Evolutionary conservation across 345 rosid genomes (phyloP), one percentile per base, ranked within the genome.

Genomic region (Populus nigra): DNA sequence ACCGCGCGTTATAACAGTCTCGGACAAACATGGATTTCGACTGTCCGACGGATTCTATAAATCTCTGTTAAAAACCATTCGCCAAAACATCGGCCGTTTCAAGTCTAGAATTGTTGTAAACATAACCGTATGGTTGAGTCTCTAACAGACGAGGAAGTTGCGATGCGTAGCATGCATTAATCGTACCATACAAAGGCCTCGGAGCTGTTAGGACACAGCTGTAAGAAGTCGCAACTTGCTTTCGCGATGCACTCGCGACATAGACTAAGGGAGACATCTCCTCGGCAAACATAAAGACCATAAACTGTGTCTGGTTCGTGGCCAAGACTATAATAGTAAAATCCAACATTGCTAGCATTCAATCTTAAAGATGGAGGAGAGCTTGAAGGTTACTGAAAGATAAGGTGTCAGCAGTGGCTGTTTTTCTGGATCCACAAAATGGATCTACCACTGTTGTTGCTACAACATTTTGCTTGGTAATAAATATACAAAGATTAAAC

Each of bases 251-350:
- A 84, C 63, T 41, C 45, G 5, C 45, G 68, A 57, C 83, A 84
- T 15, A 18, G 67, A 20, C 43, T 41, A 3, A 55, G 11, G n/a
- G 47, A 7, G 8, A 78, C 67, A 41, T 81, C 86, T 1, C 86
- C 84, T 17, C 86, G 84, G 69, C 87, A 84, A 59, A 78, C 78
- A 61, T 61, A 81, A n/a, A 75, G 82, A 50, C 83, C 80, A 45
- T 72, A 75, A 33, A 69, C 83, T 9, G 7, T 25, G 75, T 72
- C 43, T 29, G 75, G 69, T 13, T 33, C 33, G 20, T 68, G 27
- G 3, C 84, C 84, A 9, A 38, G 61, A 1, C 80, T 27, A 71
- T 71, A 8, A 65, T 74, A 78, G 63, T 13, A 59, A 71, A 75
- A 84, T 38, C 84, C 82, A 29, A 2, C 5, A 10, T 75, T 31